Conservation (phyloP, 2,329 filamentous ascomycete species). For the Pyricularia pennisetigena region DNA sequence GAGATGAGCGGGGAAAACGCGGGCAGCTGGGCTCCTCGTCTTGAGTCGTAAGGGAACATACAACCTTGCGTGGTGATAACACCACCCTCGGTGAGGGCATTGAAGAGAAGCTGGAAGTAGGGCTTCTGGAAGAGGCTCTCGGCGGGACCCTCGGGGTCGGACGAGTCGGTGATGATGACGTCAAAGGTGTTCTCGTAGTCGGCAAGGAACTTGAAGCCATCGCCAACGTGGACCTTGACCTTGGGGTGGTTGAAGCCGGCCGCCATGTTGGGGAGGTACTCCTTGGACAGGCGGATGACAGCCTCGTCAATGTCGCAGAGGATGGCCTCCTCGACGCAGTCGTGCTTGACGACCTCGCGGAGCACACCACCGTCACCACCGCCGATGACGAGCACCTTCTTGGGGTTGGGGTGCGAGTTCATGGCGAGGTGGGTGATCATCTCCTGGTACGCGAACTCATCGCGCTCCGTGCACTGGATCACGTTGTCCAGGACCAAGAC, state of each 20-base stretch:
- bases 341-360: slow-evolving; percentile 98
- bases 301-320: slow-evolving; percentile 99
- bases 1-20: background rate
- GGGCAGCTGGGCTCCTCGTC: background rate
- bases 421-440: slow-evolving; percentile 99
- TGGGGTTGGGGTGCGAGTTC: slow-evolving; percentile 96
- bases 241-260: slow-evolving; percentile 91
- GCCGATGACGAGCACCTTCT: slow-evolving; percentile 97
- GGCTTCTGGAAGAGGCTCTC: slow-evolving; percentile 97
- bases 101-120: slow-evolving; percentile 91
- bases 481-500: slow-evolving; percentile 97
- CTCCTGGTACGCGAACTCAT: slow-evolving; percentile 99
- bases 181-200: slow-evolving; percentile 97
- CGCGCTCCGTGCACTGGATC: slow-evolving; percentile 96
- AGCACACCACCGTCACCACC: slow-evolving; percentile 96
- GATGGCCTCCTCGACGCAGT: slow-evolving; percentile 87
- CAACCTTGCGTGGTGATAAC: slow-evolving; percentile 99
- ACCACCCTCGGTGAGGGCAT: slow-evolving; percentile 86
- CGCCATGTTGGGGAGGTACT: slow-evolving; percentile 92
- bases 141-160: slow-evolving; percentile 91
- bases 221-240: slow-evolving; percentile 83
- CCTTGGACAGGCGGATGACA: slow-evolving; percentile 95
- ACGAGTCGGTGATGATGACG: slow-evolving; percentile 98
- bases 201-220: slow-evolving; percentile 97
- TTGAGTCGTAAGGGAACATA: slow-evolving; percentile 61